Conservation (phyloP, 164 flowering plant species). For the Litsea cubeba region DNA sequence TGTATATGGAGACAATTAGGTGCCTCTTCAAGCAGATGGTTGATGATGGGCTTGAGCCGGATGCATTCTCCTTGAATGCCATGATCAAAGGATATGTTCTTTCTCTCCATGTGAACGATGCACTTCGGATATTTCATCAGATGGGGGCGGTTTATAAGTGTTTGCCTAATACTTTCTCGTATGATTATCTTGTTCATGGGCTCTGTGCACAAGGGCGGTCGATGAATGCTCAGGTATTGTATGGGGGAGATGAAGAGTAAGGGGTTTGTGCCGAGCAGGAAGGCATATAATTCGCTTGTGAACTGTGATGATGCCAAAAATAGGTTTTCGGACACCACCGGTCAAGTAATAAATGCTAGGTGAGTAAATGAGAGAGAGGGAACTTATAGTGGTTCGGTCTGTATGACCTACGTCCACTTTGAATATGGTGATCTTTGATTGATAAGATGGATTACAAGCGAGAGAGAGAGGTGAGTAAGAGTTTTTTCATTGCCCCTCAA, state of each 20-base stretch:
- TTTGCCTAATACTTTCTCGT: constrained; percentile 59
- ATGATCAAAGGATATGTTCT: constrained; percentile 86
- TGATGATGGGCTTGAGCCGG: constrained; percentile 78
- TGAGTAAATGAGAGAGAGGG: too few species aligned
- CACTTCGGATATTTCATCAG: constrained; percentile 80
- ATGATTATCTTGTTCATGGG: constrained; percentile 74
- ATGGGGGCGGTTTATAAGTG: constrained; percentile 67
- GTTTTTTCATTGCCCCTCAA: too few species aligned
- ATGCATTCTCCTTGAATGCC: constrained; percentile 63
- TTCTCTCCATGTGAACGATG: constrained; percentile 83
- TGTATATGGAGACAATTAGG: constrained; percentile 78
- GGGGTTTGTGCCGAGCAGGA: constrained; percentile 63
- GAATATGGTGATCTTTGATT: too few species aligned
- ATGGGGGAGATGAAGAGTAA: constrained; percentile 58
- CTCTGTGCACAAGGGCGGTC: constrained; percentile 85
- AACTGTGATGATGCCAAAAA: too few species aligned
- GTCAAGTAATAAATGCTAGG: too few species aligned
- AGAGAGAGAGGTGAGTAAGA: too few species aligned
- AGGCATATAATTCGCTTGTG: constrained; percentile 75
- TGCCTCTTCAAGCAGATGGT: constrained; percentile 83
- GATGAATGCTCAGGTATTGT: constrained; percentile 63
- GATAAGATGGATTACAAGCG: too few species aligned
- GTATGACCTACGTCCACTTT: too few species aligned
- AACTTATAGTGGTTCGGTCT: too few species aligned
- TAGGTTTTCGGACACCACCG: too few species aligned